Evolutionary conservation across 2,329 filamentous ascomycete species (phyloP), one percentile per base, ranked within the genome.

Genomic region (Teratosphaeria viscida): DNA sequence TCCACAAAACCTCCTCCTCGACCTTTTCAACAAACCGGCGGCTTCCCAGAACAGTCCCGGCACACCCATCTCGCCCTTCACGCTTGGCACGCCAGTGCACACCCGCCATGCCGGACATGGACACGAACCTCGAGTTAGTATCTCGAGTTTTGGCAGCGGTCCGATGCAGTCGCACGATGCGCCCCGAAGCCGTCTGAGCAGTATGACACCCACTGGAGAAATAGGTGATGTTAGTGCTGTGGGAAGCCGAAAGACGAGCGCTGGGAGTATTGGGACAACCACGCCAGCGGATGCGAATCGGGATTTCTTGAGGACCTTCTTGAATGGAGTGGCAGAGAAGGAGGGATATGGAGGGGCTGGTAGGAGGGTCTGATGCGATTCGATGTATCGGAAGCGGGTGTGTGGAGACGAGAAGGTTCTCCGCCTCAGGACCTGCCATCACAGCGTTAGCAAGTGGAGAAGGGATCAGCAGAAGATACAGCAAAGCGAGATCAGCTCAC

Each of bases 281-380:
- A 69, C 70, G 34, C 67, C 70, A 7, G 66, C 67, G 16, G 69
- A 73, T 61, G 66, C 66, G 11, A 73, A 72, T 10, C 73, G 71
- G 62, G 70, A 67, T 43, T 71, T 74, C 52, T 62, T 74, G 62
- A 60, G 73, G 61, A 69, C 65, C 39, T 74, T 70, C 59, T 60
- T 74, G 23, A 72, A 73, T 62, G 71, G 70, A 1, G 70, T 74
- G 3, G 70, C 73, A 34, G 61, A 66, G 64, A 70, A 68, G 56
- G 70, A 71, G 60, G 70, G 69, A 12, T 32, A 55, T 37, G 52
- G 34, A 53, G 58, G 60, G 7, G 54, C 56, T 23, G 29, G 29
- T 32, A 57, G 16, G 26, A 54, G 32, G 26, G 3, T 14, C 5
- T 54, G 52, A 54, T n/a, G 29, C 29, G 29, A 32, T 32, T 5